Conservation (phyloP, 306 rosid genomes). For the Vigna trinervia region DNA sequence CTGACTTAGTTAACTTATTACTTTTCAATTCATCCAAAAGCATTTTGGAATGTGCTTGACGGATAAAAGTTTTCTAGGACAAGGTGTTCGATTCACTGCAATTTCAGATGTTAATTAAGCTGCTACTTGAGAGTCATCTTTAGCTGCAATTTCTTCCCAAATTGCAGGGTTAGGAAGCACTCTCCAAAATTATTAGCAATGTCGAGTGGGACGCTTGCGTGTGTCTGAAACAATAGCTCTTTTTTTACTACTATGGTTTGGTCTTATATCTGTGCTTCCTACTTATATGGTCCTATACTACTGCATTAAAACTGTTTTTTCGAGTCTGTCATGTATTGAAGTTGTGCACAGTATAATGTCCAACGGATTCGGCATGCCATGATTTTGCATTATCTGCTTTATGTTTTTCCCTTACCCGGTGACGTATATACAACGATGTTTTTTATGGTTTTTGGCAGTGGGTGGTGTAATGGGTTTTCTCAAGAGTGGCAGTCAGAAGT, state of each 20-base stretch:
- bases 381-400: not conserved
- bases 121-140: not conserved
- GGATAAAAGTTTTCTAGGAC: not conserved
- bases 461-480: slow-evolving; percentile 95
- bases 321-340: not conserved
- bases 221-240: not conserved
- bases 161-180: not conserved
- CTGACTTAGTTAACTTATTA: not conserved
- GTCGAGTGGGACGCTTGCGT: not conserved
- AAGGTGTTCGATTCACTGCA: slow-evolving; percentile 1
- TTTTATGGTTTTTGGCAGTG: slow-evolving; percentile 53
- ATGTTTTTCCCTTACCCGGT: not conserved
- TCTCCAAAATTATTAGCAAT: not conserved
- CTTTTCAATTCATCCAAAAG: not conserved
- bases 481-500: slow-evolving; percentile 96
- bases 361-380: not conserved
- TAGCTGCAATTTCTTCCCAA: not conserved
- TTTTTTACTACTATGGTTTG: not conserved
- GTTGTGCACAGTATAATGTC: not conserved
- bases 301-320: not conserved
- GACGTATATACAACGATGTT: not conserved
- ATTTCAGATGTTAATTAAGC: slow-evolving; percentile 14
- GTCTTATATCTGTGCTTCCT: not conserved
- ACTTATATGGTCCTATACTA: not conserved
- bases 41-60: not conserved